Evolutionary conservation across 768 basidiomycete genomes (phyloP), one percentile per base, ranked within the genome.

Genomic region (Austroboletus festivus): DNA sequence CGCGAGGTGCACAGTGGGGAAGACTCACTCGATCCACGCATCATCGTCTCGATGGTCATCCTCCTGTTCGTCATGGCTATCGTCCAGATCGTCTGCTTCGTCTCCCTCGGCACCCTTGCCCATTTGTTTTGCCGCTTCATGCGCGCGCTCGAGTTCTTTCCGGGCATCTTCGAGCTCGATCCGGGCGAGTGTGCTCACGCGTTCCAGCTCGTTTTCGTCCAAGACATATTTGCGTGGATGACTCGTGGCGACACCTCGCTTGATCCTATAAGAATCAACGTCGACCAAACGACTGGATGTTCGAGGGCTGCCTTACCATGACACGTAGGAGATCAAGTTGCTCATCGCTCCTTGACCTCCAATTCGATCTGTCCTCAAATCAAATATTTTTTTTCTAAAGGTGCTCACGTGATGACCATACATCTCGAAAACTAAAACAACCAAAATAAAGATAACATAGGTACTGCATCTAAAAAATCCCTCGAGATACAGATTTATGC

Each of bases 131-230:
- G 84, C 86, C 20, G 85, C 86, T 52, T 85, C 76, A 66, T 86
- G 87, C 24, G 89, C 89, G 22, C 83, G 79, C 71, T 89, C 82
- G 16, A 94, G 77, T 66, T 94, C 93, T 56, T 82, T 73, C 47
- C 83, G 82, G 9, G 93, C 93, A 73, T 93, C 92, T 54, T 95
- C 93, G 24, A 95, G 79, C 61, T 93, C 87, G 48, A 93, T 87
- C 44, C 82, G 73, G 13, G 93, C 92, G 21, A 99, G 78, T 19
- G 85, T 77, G 56, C 91, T 92, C 42, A 98, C 90, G 21, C 96
- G 82, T 61, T 87, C 82, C 12, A 98, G 75, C 68, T 99, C 96
- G 44, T 80, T 72, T 61, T 94, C 90, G 61, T 96, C 92, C 24
- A 98, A 82, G 44, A 87, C 77, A 68, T 98, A 98, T 73, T 89